phyloP scores from a whole-genome alignment of 768 basidiomycete genomes.

The Mrakia blollopis region DNA sequence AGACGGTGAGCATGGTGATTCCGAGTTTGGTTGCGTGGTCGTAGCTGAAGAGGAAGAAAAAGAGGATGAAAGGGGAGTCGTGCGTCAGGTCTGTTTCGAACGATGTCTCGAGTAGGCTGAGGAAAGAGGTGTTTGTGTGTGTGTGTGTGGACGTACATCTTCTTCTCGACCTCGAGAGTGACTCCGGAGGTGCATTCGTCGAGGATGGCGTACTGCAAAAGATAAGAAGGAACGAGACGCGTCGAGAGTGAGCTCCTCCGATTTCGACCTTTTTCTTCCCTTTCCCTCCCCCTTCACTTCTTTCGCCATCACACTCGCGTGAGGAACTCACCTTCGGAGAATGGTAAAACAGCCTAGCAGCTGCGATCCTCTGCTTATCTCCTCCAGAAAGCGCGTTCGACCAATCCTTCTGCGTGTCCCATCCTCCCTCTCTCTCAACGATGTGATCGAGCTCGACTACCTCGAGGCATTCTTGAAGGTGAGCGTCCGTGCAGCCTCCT shows the following conservation, averaged over 20 bases:
- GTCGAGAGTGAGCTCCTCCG: neutral
- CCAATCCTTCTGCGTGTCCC: conserved; percentile 87
- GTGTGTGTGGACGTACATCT: conserved; percentile 73
- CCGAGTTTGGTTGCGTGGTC: conserved; percentile 31
- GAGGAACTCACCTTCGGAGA: conserved; percentile 64
- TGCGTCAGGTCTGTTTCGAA: neutral
- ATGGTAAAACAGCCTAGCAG: conserved; percentile 95
- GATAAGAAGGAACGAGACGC: neutral
- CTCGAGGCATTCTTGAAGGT: conserved; percentile 65
- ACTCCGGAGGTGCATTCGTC: conserved; percentile 96
- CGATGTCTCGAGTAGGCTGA: no score
- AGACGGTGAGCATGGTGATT: conserved; percentile 34
- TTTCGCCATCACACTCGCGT: no score
- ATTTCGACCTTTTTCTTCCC: neutral
- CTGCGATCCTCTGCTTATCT: conserved; percentile 64
- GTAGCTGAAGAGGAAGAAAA: conserved; percentile 5
- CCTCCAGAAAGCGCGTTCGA: conserved; percentile 44
- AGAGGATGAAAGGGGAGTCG: no score
- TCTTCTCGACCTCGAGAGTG: conserved; percentile 82
- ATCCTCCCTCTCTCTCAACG: conserved; percentile 93
- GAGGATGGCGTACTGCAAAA: conserved; percentile 79
- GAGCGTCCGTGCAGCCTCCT: conserved; percentile 69
- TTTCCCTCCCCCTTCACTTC: neutral
- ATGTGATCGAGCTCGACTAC: conserved; percentile 78
- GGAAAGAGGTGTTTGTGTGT: neutral